A percentile compares a stretch with the other conserved stretches of the same genome.
Conservation (phyloP, 116 monocot genomes). For the Thalassia testudinum region DNA sequence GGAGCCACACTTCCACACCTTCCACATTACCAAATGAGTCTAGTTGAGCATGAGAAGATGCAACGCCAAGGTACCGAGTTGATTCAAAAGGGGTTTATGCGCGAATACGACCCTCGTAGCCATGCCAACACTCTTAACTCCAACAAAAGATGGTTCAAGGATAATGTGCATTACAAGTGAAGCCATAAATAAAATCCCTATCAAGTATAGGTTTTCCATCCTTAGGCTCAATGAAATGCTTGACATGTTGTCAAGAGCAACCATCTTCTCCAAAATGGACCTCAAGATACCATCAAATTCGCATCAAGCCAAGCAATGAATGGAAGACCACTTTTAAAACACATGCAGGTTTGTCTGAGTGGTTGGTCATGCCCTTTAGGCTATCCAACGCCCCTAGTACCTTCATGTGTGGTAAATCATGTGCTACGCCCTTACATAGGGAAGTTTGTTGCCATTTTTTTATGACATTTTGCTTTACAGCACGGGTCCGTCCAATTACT, state of each 20-base stretch:
- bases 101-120: background rate
- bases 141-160: background rate
- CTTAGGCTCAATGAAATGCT: slow-evolving; percentile 7
- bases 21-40: background rate
- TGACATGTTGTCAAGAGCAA: background rate
- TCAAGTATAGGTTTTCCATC: slow-evolving; percentile 5
- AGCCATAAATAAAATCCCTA: background rate
- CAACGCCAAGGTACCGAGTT: background rate
- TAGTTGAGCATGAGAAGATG: background rate
- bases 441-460: slow-evolving; percentile 1
- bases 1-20: background rate
- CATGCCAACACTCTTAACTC: background rate
- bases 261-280: slow-evolving; percentile 8
- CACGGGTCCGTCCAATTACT: background rate
- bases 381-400: slow-evolving; percentile 8
- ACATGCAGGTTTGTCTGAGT: slow-evolving; percentile 6
- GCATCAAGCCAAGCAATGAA: background rate
- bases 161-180: background rate
- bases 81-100: background rate
- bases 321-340: slow-evolving; percentile 14
- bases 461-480: slow-evolving; percentile 9
- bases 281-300: slow-evolving; percentile 5
- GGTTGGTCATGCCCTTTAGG: slow-evolving; percentile 7
- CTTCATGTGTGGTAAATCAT: slow-evolving; percentile 8
- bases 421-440: background rate